phyloP scores from a whole-genome alignment of 805 yeast species.

The Grigorovia jiainica region DNA sequence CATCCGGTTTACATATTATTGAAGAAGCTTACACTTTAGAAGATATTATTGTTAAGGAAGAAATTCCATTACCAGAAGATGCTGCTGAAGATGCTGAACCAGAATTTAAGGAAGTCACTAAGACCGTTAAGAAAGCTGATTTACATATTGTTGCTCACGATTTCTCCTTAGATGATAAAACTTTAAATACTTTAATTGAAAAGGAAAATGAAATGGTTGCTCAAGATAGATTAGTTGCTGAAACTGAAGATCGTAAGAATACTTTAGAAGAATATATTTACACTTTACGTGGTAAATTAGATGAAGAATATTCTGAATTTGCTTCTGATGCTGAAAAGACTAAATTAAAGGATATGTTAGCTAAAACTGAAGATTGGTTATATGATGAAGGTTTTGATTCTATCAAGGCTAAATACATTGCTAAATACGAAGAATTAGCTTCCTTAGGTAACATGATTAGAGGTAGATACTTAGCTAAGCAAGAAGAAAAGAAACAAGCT shows the following conservation, averaged over 20 bases:
- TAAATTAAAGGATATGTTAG: slow-evolving; percentile 60
- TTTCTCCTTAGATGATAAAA: slow-evolving; percentile 48
- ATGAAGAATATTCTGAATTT: slow-evolving; percentile 78
- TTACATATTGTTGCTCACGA: slow-evolving; percentile 53
- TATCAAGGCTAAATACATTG: slow-evolving; percentile 91
- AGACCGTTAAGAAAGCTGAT: slow-evolving; percentile 84
- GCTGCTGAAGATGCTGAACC: slow-evolving; percentile 62
- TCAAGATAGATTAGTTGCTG: slow-evolving; percentile 93
- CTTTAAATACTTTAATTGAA: slow-evolving; percentile 60
- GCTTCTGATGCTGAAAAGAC: slow-evolving; percentile 88
- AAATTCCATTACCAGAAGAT: slow-evolving; percentile 48
- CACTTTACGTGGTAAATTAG: slow-evolving; percentile 93
- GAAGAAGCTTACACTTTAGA: slow-evolving; percentile 93
- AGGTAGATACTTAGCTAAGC: slow-evolving; percentile 89
- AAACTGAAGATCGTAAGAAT: slow-evolving; percentile 97
- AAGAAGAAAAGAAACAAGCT: slow-evolving; percentile 91
- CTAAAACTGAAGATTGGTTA: slow-evolving; percentile 94
- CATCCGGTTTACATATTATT: slow-evolving; percentile 88
- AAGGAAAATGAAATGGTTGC: slow-evolving; percentile 74
- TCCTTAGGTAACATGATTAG: slow-evolving; percentile 88
- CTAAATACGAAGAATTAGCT: slow-evolving; percentile 95
- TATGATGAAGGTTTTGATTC: slow-evolving; percentile 97
- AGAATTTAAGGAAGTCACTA: slow-evolving; percentile 81
- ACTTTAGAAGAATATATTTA: slow-evolving; percentile 97
- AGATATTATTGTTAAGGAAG: slow-evolving; percentile 83